These are phyloP conservation scores for Trametes pubescens DNA, from an alignment of 1,284 basidiomycete genomes.

Conservation along the genomic window DNA sequence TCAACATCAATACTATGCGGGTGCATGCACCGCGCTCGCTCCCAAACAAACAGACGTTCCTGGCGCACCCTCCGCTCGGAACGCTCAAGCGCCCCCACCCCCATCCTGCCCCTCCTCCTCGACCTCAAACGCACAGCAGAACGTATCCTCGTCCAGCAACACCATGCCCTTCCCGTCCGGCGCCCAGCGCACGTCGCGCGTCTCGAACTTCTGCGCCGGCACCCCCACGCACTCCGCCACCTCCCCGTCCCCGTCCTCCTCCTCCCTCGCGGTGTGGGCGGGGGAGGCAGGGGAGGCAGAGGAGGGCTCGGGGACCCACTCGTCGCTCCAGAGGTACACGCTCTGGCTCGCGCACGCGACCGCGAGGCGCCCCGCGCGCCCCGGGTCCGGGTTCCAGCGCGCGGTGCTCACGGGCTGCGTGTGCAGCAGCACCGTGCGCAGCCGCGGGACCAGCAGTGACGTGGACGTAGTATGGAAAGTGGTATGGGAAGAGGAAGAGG, in stretches of 20 bases:
- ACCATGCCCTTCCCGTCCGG: conserved; percentile 83
- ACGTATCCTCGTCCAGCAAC: conserved; percentile 74
- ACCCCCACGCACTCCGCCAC: conserved; percentile 86
- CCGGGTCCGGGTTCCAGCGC: conserved; percentile 76
- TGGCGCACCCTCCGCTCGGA: no score
- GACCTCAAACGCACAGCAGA: conserved; percentile 87
- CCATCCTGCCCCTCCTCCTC: conserved; percentile 51
- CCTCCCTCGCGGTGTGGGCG: no score
- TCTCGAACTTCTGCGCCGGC: conserved; percentile 73
- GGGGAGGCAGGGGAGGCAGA: conserved; percentile 26
- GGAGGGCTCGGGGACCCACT: conserved; percentile 65
- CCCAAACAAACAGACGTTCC: no score
- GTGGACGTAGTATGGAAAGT: neutral
- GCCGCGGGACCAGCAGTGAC: conserved; percentile 21
- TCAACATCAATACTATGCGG: no score
- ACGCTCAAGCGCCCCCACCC: neutral
- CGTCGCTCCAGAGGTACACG: conserved; percentile 84
- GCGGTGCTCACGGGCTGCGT: conserved; percentile 64
- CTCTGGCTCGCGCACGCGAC: conserved; percentile 75
- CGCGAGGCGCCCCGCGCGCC: conserved; percentile 67
- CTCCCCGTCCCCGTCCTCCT: conserved; percentile 56
- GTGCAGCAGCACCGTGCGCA: conserved; percentile 75
- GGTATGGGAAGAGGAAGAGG: neutral
- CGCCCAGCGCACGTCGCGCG: conserved; percentile 76
- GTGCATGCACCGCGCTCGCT: no score